A percentile compares a stretch with the other conserved stretches of the same genome.
phyloP scores from a whole-genome alignment of 306 rosid species.

The Malus orientalis region DNA sequence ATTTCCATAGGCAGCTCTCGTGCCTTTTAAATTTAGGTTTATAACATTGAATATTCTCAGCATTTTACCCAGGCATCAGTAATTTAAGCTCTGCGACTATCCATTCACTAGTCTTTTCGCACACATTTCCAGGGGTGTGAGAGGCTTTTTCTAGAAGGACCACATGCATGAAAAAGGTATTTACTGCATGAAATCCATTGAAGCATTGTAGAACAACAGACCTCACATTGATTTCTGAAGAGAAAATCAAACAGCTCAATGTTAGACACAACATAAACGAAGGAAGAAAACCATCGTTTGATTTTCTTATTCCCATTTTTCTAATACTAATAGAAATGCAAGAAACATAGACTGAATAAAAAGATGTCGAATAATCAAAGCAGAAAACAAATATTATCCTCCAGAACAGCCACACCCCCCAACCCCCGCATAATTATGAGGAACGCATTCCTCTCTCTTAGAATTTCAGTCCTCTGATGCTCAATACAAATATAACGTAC shows the following conservation, averaged over 20 bases:
- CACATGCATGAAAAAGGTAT: background rate
- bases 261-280: background rate
- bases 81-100: background rate
- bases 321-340: background rate
- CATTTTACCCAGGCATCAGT: background rate
- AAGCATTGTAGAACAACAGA: background rate
- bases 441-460: too few species aligned
- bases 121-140: background rate
- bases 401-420: too few species aligned
- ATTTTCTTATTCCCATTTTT: background rate
- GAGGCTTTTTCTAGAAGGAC: background rate
- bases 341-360: background rate
- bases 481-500: too few species aligned
- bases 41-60: background rate
- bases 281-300: too few species aligned
- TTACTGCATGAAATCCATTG: background rate
- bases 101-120: background rate
- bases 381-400: too few species aligned
- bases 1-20: constrained; percentile 23
- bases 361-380: too few species aligned
- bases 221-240: background rate
- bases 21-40: background rate
- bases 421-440: too few species aligned
- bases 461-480: too few species aligned
- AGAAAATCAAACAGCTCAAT: background rate